Conservation (phyloP, 495 filamentous ascomycete genomes). For the Aspergillus campestris region DNA sequence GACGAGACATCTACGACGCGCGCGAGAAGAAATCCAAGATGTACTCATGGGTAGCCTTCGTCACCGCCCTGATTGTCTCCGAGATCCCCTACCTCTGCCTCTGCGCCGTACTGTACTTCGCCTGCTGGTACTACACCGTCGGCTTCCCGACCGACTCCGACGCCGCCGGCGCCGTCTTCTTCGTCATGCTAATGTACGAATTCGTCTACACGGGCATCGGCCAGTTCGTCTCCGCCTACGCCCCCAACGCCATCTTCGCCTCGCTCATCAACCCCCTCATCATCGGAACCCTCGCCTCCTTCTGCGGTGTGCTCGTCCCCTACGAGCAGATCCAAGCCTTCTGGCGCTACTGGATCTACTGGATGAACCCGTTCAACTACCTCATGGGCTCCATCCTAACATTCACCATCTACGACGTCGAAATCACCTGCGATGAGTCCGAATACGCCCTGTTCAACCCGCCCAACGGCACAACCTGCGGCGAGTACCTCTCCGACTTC, state of each 20-base stretch:
- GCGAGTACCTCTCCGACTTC: constrained; percentile 47
- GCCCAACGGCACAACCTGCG: constrained; percentile 38
- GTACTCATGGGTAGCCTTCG: constrained; percentile 49
- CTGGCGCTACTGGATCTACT: constrained; percentile 72
- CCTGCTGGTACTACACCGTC: constrained; percentile 47
- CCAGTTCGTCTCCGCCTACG: constrained; percentile 50
- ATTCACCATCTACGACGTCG: constrained; percentile 46
- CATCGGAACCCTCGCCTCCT: constrained; percentile 49
- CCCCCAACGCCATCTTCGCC: constrained; percentile 49
- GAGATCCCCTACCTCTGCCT: constrained; percentile 49
- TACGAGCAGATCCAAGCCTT: constrained; percentile 45
- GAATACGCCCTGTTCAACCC: constrained; percentile 54
- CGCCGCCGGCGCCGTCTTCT: constrained; percentile 47
- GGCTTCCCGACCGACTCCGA: constrained; percentile 33
- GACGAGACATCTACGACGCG: constrained; percentile 43
- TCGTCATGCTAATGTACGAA: constrained; percentile 49
- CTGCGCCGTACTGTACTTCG: constrained; percentile 43
- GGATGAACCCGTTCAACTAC: constrained; percentile 63
- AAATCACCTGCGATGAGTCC: constrained; percentile 45
- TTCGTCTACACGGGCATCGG: constrained; percentile 53
- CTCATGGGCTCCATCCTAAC: constrained; percentile 53
- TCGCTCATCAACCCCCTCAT: constrained; percentile 49
- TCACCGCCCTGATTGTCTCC: constrained; percentile 41
- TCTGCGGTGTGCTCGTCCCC: constrained; percentile 42
- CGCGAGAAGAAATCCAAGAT: constrained; percentile 47